These are phyloP conservation scores for Triticum urartu DNA, from an alignment of 176 grass and related monocot genomes.

Conservation along the genomic window DNA sequence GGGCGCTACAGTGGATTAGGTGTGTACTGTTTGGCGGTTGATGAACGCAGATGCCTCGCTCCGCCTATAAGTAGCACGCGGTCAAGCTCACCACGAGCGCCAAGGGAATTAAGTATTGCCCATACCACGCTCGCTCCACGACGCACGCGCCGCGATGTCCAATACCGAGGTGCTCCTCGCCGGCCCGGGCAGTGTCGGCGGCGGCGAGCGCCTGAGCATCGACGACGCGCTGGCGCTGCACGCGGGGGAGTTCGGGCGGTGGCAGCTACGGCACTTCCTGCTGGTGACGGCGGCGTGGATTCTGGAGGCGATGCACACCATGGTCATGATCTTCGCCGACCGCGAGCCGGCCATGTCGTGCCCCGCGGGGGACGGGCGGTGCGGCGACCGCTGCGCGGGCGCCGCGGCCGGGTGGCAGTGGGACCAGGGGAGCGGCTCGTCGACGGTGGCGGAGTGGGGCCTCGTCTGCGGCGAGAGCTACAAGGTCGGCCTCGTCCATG, in stretches of 20 bases:
- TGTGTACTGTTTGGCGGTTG: no score
- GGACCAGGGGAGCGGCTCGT: conserved; percentile 35
- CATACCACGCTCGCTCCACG: neutral
- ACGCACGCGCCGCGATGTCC: conserved; percentile 16
- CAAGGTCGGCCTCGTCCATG: conserved; percentile 81
- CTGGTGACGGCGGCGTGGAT: conserved; percentile 68
- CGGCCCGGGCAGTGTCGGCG: neutral
- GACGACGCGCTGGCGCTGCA: conserved; percentile 61
- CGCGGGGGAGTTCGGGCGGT: conserved; percentile 82
- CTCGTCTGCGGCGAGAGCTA: conserved; percentile 69
- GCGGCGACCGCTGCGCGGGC: conserved; percentile 42
- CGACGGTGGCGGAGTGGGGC: conserved; percentile 77
- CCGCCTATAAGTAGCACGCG: no score
- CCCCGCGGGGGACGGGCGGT: neutral
- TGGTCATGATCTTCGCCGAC: conserved; percentile 95
- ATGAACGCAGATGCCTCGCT: no score
- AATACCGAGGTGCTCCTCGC: conserved; percentile 40
- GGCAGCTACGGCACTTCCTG: conserved; percentile 95
- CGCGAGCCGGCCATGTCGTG: conserved; percentile 47
- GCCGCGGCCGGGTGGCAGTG: conserved; percentile 47
- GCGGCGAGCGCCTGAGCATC: conserved; percentile 42
- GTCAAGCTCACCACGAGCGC: no score
- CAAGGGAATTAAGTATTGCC: neutral
- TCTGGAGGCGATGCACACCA: conserved; percentile 87
- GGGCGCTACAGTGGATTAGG: no score